Base-by-base conservation (phyloP, 257 asterid genomes). In the Verbascum thapsus region DNA sequence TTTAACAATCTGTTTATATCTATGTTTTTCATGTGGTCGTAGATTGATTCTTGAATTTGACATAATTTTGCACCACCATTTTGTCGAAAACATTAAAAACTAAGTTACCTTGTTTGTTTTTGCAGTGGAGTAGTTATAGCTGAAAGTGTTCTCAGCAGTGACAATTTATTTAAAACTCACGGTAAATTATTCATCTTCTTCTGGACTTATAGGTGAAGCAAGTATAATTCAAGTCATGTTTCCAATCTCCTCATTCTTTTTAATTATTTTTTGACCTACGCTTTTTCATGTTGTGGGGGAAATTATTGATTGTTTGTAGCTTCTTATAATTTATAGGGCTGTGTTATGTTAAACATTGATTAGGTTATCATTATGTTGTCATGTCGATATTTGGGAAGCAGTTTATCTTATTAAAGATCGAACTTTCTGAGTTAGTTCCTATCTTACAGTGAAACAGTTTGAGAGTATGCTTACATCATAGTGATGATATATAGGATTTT, bases 71-170 rank as follows among this genome's bases (percentile, higher is more conserved):
- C 51, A 60, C 41, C 35, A 67, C 40, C 20, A 8, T 35, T 1
- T 48, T 61, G 50, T 35, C 22, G 32, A 43, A 23, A 34, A 13
- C 40, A 10, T 22, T 16, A 17, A 8, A 37, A 43, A 43, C 52
- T 57, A 13, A 44, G 54, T 40, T 66, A 58, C 61, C 63, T 47
- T 51, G 19, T 61, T 56, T 56, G 64, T 65, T 66, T 71, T 72
- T 79, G 81, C 87, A 92, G 99, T 76, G 99, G 97, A 64, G 94
- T 89, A 56, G 96, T 89, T 60, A 92, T 92, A 72, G 97, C 99
- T 50, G 97, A 85, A 77, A 85, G 95, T 66, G 53, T 92, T 76
- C 87, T 89, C 61, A 38, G 63, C 38, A 74, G 70, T 66, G 80
- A 77, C 63, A 78, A 71, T 68, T 72, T 83, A 74, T 71, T 80